Evolutionary conservation across 495 filamentous ascomycete genomes (phyloP).

Genomic region (Penicillium lividum): DNA sequence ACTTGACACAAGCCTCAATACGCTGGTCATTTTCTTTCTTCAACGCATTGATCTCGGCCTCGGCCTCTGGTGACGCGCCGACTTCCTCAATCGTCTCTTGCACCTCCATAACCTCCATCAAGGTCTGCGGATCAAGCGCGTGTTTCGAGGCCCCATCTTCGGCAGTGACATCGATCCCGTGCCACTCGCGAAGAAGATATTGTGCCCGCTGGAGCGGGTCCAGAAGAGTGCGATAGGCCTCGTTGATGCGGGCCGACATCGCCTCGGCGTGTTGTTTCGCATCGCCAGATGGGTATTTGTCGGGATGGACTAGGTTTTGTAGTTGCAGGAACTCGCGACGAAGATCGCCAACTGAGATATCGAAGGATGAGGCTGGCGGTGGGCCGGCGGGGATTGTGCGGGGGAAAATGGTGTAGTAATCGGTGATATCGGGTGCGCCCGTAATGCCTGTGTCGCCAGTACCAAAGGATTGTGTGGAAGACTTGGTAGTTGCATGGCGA

Average conservation of each 20-base stretch:
- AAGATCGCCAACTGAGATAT: slow-evolving; percentile 63
- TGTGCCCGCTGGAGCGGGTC: slow-evolving; percentile 78
- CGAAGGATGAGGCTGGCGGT: slow-evolving; percentile 76
- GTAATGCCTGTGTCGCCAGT: slow-evolving; percentile 13
- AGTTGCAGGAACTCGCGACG: slow-evolving; percentile 83
- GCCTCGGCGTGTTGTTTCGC: slow-evolving; percentile 67
- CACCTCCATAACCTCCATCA: slow-evolving; percentile 87
- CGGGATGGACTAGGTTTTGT: slow-evolving; percentile 79
- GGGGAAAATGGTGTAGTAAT: slow-evolving; percentile 88
- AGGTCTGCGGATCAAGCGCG: slow-evolving; percentile 66
- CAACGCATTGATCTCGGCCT: slow-evolving; percentile 63
- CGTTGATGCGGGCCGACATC: slow-evolving; percentile 77
- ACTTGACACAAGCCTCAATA: slow-evolving; percentile 58
- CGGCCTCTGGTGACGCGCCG: slow-evolving; percentile 49
- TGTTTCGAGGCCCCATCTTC: slow-evolving; percentile 66
- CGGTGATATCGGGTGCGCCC: slow-evolving; percentile 45
- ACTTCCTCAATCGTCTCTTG: slow-evolving; percentile 79
- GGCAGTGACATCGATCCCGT: slow-evolving; percentile 70
- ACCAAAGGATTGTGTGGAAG: slow-evolving; percentile 4
- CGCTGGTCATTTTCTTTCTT: slow-evolving; percentile 66
- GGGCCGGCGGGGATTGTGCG: slow-evolving; percentile 75
- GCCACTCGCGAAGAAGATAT: slow-evolving; percentile 68
- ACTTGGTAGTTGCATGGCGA: slow-evolving; percentile 24
- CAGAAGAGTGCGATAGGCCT: slow-evolving; percentile 81
- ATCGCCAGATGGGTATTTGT: slow-evolving; percentile 61